Conservation (phyloP, 73 alveolate genomes). For the Symbiodinium natans region DNA sequence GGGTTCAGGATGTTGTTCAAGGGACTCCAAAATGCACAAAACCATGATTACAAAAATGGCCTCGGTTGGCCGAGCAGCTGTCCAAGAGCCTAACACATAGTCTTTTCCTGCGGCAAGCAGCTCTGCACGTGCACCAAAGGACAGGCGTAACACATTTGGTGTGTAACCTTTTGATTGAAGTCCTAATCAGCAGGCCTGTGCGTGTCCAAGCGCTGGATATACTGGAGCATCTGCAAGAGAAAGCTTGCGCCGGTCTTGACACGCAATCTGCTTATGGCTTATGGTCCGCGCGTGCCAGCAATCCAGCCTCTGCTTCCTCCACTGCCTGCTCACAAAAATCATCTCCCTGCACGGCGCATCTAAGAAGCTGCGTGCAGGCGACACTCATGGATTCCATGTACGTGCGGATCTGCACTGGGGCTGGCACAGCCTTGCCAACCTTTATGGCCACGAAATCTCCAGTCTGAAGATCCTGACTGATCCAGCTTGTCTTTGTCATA, state of each 20-base stretch:
- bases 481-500: too few species aligned
- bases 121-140: background rate
- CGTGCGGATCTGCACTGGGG: background rate
- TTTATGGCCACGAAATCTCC: constrained; percentile 24
- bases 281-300: background rate
- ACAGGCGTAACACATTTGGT: too few species aligned
- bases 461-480: constrained; percentile 34
- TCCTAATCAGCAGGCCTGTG: background rate
- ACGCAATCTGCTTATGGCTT: too few species aligned
- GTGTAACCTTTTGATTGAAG: background rate
- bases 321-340: constrained; percentile 44
- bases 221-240: background rate
- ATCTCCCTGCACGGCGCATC: constrained; percentile 2
- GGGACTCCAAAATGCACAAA: too few species aligned
- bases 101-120: background rate
- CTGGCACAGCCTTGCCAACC: constrained; percentile 25
- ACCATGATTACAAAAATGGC: too few species aligned
- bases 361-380: too few species aligned
- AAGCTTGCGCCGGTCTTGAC: background rate
- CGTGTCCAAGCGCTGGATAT: background rate
- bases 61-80: background rate
- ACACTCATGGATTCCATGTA: too few species aligned
- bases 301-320: constrained; percentile 68
- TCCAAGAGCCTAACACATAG: background rate
- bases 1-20: too few species aligned